A percentile compares a stretch with the other conserved stretches of the same genome.
Evolutionary conservation across 345 rosid genomes (phyloP).

Genomic region (Pugionium dolabratum): DNA sequence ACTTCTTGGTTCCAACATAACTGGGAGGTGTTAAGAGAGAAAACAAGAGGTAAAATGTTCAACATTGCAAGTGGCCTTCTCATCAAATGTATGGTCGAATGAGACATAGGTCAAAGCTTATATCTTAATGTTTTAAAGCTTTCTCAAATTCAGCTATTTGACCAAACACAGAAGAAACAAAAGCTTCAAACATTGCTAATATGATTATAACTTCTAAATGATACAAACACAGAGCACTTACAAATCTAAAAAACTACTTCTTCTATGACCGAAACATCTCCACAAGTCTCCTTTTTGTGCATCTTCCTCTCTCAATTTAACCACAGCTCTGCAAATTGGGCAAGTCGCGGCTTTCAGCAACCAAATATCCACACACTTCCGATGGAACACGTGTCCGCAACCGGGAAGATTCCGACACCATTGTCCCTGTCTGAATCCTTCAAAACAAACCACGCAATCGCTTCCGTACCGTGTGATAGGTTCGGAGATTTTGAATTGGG

Average conservation of each 20-base stretch:
- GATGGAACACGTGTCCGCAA: constrained; percentile 81
- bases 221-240: constrained; percentile 35
- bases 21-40: background rate
- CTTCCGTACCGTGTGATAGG: constrained; percentile 24
- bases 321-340: constrained; percentile 66
- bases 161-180: background rate
- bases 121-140: too few species aligned
- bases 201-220: too few species aligned
- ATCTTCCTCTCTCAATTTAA: constrained; percentile 43
- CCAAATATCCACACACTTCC: constrained; percentile 80
- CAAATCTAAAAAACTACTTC: background rate
- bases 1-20: constrained; percentile 10
- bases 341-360: constrained; percentile 67
- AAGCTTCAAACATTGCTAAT: background rate
- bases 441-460: constrained; percentile 76
- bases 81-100: background rate
- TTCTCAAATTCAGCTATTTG: too few species aligned
- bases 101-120: too few species aligned
- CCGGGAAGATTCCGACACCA: constrained; percentile 71
- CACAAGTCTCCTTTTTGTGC: constrained; percentile 24
- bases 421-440: constrained; percentile 67
- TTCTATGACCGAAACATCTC: constrained; percentile 10
- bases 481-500: constrained; percentile 54
- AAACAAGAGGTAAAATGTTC: constrained; percentile 12
- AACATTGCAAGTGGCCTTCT: background rate